Base-by-base conservation (phyloP, 2,329 filamentous ascomycete species). In the Sordariomycetes sp. region DNA sequence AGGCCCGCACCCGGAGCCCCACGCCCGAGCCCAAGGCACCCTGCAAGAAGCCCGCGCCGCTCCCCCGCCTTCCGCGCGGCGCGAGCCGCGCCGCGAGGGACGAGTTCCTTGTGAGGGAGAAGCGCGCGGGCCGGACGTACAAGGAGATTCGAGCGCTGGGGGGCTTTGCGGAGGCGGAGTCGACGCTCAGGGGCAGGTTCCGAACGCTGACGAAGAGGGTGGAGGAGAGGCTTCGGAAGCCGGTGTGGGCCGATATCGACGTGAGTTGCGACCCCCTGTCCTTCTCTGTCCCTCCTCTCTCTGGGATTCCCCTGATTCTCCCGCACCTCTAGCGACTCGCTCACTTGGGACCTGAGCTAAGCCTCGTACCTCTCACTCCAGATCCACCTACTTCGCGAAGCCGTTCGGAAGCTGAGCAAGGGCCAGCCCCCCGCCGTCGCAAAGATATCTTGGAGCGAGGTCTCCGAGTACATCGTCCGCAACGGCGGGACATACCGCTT, bases 161-260 rank as follows among this genome's bases (percentile, higher is more conserved):
- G 15, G 69, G 73, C 1, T 85, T 85, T 61, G 68, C 66, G 0
- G 84, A 87, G 63, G 82, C 85, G 1, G 86, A 89, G 68, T 87
- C 85, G 12, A 90, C 87, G 0, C 73, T 91, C 42, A 77, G 87
- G 15, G 87, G 87, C 0, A 77, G 86, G 0, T 82, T 79, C 62
- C 75, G 87, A 4, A 81, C 77, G 2, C 67, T 89, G 63, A 87
- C 81, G 8, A 89, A 88, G 70, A 69, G 70, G 13, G 81, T 81
- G 62, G 73, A 77, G 36, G 75, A 81, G 58, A 74, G 87, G 6
- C 79, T 87, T 2, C 75, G 87, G 8, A 83, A 80, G 67, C 86
- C 87, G 0, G 69, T 76, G 58, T 90, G 86, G 86, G 74, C 67
- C 1, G 70, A 73, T 0, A 68, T 72, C 1, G 86, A 90, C 70